Base-by-base conservation (phyloP, 495 filamentous ascomycete species). In the Hyaloscypha variabilis region DNA sequence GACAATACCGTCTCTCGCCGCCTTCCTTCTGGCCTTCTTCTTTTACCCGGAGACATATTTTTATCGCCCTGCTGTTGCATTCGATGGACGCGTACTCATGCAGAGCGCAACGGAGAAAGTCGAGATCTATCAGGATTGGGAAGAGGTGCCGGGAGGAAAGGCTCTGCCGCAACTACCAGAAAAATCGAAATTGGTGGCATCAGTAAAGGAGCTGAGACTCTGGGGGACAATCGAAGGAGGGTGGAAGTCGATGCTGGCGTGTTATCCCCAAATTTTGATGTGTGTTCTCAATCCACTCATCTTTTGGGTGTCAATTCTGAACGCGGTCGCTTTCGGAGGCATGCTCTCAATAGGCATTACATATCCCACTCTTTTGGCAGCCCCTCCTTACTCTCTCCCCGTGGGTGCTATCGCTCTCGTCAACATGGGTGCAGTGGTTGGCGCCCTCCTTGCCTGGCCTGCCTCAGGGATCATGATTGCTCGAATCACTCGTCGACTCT, bases 261-360 rank as follows among this genome's bases (percentile, higher is more conserved):
- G 66, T 36, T 64, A 68, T 58, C 30, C 57, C 10, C 61, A 68
- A 60, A 61, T 64, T 31, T n/a, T 57, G 3, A 26, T 64, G 5
- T 64, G 61, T 50, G 13, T 61, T 8, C 11, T 68, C 49, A 78
- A 79, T 65, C 79, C 78, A 0, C 77, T 78, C 46, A 74, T 80
- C 21, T 63, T 80, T 46, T 81, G 78, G 78, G 74, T 74, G 2
- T 51, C 77, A 8, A 61, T 72, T 23, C 64, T 80, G 2, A 77
- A 80, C 29, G 78, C 77, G 0, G 62, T 79, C 14, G 73, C 72
- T 2, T 71, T 80, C 19, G 76, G 78, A 6, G 65, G 72, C 53
- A 77, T 55, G 28, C 13, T 81, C 54, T 75, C 74, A 52, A 76
- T 80, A 49, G 73, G 69, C 14, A 76, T 71, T 6, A 79, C 78